phyloP scores from a whole-genome alignment of 371 early-diverging fungal species.

The Rhizomucor miehei region DNA sequence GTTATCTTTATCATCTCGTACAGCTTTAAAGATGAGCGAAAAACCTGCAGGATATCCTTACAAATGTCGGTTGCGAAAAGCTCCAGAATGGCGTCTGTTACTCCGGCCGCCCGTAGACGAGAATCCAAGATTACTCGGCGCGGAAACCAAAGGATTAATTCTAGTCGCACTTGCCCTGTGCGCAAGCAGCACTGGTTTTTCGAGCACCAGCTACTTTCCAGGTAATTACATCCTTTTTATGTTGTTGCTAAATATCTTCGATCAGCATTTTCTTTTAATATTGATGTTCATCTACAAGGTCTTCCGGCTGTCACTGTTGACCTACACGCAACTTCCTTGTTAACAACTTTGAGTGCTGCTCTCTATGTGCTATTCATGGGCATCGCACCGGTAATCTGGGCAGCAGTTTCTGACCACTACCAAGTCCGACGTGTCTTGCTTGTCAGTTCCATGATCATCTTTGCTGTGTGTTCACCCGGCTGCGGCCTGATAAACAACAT shows the following conservation, averaged over 20 bases:
- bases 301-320: conserved; percentile 44
- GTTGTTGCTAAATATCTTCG: not conserved
- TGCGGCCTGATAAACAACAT: conserved; percentile 59
- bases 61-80: too few species aligned
- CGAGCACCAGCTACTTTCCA: conserved; percentile 8
- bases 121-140: conserved; percentile 19
- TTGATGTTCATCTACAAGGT: too few species aligned
- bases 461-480: conserved; percentile 59
- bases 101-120: conserved; percentile 18
- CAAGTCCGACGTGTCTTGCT: conserved; percentile 58
- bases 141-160: conserved; percentile 14
- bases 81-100: conserved; percentile 8
- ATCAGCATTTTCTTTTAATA: too few species aligned
- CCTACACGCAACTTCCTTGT: conserved; percentile 42
- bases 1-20: too few species aligned
- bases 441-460: conserved; percentile 55
- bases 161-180: conserved; percentile 13
- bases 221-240: conserved; percentile 3
- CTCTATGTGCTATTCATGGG: conserved; percentile 57
- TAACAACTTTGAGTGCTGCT: conserved; percentile 54
- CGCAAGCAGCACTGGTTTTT: conserved; percentile 21
- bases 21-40: too few species aligned
- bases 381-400: conserved; percentile 64
- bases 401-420: conserved; percentile 59
- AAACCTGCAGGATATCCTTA: too few species aligned